Conservation (phyloP, 2,329 filamentous ascomycete genomes). For the Fusarium cicatricum region DNA sequence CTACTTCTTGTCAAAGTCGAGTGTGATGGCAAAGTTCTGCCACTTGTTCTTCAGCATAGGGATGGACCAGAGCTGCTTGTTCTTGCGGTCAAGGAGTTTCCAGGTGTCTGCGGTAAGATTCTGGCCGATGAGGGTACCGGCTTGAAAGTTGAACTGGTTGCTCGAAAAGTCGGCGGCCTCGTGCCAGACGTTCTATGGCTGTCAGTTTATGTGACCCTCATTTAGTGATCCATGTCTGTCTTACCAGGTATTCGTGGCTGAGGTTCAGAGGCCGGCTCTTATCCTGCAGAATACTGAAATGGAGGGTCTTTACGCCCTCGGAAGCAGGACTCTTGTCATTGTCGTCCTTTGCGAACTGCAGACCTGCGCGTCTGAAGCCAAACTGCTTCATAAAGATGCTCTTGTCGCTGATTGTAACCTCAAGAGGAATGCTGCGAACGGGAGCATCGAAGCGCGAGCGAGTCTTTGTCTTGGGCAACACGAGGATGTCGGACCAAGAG, state of each 20-base stretch:
- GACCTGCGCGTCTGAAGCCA: constrained; percentile 64
- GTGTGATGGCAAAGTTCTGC: constrained; percentile 68
- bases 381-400: constrained; percentile 68
- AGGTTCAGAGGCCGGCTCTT: constrained; percentile 60
- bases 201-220: background rate
- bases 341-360: constrained; percentile 33
- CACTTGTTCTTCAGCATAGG: constrained; percentile 60
- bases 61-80: constrained; percentile 58
- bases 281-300: constrained; percentile 67
- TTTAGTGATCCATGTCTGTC: fast-evolving
- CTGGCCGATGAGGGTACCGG: constrained; percentile 59
- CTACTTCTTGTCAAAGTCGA: constrained; percentile 65
- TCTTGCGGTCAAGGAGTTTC: constrained; percentile 58
- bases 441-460: constrained; percentile 51
- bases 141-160: constrained; percentile 64
- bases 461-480: constrained; percentile 50
- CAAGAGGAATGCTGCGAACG: constrained; percentile 53
- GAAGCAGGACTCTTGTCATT: constrained; percentile 60
- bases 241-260: constrained; percentile 67
- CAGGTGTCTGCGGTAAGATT: constrained; percentile 49
- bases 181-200: constrained; percentile 50
- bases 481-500: constrained; percentile 59
- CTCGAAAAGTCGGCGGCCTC: constrained; percentile 57
- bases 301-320: constrained; percentile 66
- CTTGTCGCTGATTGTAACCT: constrained; percentile 64